Conservation (phyloP, 495 filamentous ascomycete genomes). For the Alectoria sarmentosa region DNA sequence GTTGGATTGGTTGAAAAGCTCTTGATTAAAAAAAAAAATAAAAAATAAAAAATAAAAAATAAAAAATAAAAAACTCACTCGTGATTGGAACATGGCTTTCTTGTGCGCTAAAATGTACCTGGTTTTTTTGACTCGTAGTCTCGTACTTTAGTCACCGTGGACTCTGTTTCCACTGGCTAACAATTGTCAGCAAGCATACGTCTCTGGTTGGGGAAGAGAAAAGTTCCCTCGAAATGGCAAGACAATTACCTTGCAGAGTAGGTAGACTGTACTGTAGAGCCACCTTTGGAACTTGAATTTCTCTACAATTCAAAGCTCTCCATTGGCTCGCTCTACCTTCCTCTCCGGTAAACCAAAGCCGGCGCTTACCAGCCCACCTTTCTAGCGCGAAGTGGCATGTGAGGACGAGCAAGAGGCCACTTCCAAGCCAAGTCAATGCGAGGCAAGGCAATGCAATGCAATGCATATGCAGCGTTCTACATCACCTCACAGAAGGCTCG, state of each 20-base stretch:
- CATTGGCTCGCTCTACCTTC: constrained; percentile 1
- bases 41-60: too few relatives aligned
- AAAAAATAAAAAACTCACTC: too few relatives aligned
- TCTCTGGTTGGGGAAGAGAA: neutral
- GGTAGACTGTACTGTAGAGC: too few relatives aligned
- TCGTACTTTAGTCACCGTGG: neutral
- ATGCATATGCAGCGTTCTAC: neutral
- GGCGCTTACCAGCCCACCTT: neutral
- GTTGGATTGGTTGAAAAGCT: too few relatives aligned
- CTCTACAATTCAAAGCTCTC: neutral
- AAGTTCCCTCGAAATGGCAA: too few relatives aligned
- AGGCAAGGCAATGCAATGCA: neutral
- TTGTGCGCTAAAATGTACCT: too few relatives aligned
- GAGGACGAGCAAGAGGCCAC: neutral
- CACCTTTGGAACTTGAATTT: neutral
- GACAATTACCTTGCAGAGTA: too few relatives aligned
- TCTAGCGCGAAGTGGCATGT: constrained; percentile 12
- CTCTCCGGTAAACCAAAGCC: neutral
- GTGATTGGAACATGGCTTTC: too few relatives aligned
- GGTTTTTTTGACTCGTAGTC: too few relatives aligned
- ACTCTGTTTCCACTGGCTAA: neutral
- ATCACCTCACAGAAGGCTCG: constrained; percentile 10
- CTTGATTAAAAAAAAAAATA: too few relatives aligned
- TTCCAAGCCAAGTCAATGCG: neutral
- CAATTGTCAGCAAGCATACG: neutral